These are phyloP conservation scores for Waltiozyma sp. DNA, from an alignment of 1,139 yeast genomes.

Conservation along the genomic window DNA sequence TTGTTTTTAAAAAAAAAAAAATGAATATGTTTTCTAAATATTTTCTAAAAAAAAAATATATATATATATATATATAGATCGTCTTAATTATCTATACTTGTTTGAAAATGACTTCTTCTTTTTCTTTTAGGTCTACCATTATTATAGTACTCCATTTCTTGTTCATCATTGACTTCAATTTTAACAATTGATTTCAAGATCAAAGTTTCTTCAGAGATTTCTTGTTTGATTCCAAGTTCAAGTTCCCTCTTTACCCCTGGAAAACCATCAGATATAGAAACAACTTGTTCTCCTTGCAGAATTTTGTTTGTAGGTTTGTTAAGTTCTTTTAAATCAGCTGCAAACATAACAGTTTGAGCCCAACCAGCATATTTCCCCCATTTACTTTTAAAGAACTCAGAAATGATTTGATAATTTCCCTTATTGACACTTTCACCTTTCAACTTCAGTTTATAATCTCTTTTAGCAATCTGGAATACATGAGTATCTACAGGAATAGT, in stretches of 20 bases:
- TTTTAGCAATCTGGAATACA: slow-evolving; percentile 80
- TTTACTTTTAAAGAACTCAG: slow-evolving; percentile 47
- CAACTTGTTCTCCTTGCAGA: no score
- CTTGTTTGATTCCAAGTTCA: slow-evolving; percentile 6
- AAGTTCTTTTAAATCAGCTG: slow-evolving; percentile 64
- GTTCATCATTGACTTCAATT: slow-evolving; percentile 1
- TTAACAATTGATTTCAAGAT: slow-evolving; percentile 1
- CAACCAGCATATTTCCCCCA: slow-evolving; percentile 97
- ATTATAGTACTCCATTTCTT: slow-evolving; percentile 16
- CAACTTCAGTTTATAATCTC: slow-evolving; percentile 61
- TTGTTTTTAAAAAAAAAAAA: no score
- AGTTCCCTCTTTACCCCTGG: slow-evolving; percentile 1
- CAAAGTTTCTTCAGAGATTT: slow-evolving; percentile 2
- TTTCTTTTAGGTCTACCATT: slow-evolving; percentile 22
- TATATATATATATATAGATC: no score
- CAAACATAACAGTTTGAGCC: slow-evolving; percentile 90
- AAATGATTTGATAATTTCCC: slow-evolving; percentile 46
- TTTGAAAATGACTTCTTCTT: no score
- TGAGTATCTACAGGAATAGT: slow-evolving; percentile 96
- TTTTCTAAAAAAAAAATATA: no score
- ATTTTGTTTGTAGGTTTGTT: slow-evolving; percentile 26
- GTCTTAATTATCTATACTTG: no score
- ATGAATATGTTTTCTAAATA: no score
- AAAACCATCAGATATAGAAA: neutral
- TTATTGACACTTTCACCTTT: slow-evolving; percentile 22